These are phyloP conservation scores for Fusarium proliferatum DNA, from an alignment of 2,329 filamentous ascomycete species.

Conservation along the genomic window DNA sequence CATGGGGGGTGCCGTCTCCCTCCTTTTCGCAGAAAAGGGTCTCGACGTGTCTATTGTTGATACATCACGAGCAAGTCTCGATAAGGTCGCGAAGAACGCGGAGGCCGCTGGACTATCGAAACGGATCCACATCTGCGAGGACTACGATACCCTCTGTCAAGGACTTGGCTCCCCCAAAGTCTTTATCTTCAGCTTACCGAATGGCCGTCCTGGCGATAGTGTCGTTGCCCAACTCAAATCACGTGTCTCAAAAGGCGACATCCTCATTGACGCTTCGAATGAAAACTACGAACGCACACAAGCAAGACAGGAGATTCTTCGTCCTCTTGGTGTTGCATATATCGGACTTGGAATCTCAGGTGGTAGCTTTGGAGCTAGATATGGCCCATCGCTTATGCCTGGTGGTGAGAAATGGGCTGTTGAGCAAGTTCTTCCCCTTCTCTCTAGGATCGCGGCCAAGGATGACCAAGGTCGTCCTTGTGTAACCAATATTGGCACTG, in stretches of 20 bases:
- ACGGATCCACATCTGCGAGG: conserved; percentile 10
- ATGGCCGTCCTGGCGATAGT: conserved; percentile 21
- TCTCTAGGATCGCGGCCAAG: conserved; percentile 71
- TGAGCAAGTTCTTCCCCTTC: conserved; percentile 68
- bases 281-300: conserved; percentile 75
- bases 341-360: conserved; percentile 76
- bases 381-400: conserved; percentile 75
- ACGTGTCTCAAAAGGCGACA: conserved; percentile 69
- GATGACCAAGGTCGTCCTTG: conserved; percentile 67
- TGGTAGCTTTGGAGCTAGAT: conserved; percentile 74
- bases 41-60: conserved; percentile 13
- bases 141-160: conserved; percentile 25
- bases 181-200: conserved; percentile 34
- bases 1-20: conserved; percentile 14
- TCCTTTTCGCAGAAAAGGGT: conserved; percentile 17
- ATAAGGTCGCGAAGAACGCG: conserved; percentile 12
- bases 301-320: conserved; percentile 67
- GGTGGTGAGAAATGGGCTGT: conserved; percentile 69
- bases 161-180: conserved; percentile 24
- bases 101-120: conserved; percentile 5
- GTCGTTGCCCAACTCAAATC: conserved; percentile 10
- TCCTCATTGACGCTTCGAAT: conserved; percentile 76
- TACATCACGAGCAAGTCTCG: background rate
- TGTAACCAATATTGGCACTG: conserved; percentile 68
- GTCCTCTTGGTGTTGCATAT: conserved; percentile 69